phyloP scores from a whole-genome alignment of 2,329 filamentous ascomycete species.

The Talaromyces sp. region DNA sequence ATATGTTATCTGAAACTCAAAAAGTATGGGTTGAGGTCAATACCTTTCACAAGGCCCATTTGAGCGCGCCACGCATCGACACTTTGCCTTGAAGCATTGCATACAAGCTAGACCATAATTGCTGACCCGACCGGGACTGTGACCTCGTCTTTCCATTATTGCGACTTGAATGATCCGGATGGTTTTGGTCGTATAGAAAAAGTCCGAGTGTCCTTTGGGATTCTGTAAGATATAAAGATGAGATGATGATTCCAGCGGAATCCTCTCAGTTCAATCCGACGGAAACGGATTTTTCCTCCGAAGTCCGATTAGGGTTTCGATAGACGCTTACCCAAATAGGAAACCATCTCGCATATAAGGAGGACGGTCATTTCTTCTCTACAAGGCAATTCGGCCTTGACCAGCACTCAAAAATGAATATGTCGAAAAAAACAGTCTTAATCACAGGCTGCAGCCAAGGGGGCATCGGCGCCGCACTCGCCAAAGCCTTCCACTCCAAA shows the following conservation, averaged over 20 bases:
- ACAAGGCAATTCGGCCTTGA: background rate
- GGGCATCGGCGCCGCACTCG: slow-evolving; percentile 1
- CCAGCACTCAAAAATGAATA: background rate
- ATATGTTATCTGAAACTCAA: background rate
- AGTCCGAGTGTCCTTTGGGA: background rate
- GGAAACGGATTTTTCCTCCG: background rate
- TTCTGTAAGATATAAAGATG: background rate
- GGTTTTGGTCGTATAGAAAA: no score
- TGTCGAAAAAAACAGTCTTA: slow-evolving; percentile 1
- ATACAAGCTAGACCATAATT: slow-evolving; percentile 27
- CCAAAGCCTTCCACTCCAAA: background rate
- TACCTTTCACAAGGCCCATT: slow-evolving; percentile 24
- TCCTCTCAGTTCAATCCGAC: background rate
- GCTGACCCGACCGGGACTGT: slow-evolving; percentile 14
- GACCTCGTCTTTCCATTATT: slow-evolving; percentile 7
- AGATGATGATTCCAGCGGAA: background rate
- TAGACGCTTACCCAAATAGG: background rate
- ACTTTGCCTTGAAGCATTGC: slow-evolving; percentile 30
- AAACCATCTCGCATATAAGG: background rate
- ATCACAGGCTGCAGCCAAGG: slow-evolving; percentile 11
- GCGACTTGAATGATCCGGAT: background rate
- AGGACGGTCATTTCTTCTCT: background rate
- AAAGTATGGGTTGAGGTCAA: background rate
- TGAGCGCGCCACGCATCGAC: slow-evolving; percentile 23
- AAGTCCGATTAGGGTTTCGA: background rate